A percentile compares a stretch with the other conserved stretches of the same genome.
Conservation (phyloP, 2,329 filamentous ascomycete genomes). For the Penicillium thymicola region DNA sequence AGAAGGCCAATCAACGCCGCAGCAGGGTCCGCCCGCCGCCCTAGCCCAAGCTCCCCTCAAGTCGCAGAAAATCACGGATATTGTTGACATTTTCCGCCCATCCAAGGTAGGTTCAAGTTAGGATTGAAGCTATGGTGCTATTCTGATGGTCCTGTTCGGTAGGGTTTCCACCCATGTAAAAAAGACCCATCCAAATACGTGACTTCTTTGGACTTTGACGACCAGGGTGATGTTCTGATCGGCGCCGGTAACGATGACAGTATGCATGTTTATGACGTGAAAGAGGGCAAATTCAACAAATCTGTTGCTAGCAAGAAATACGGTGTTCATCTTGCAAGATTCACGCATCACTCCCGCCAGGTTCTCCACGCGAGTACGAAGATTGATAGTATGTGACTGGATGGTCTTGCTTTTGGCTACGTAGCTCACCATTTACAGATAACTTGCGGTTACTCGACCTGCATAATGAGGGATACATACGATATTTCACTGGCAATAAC, state of each 20-base stretch:
- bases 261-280: constrained; percentile 91
- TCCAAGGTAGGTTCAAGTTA: constrained; percentile 60
- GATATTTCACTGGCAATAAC: constrained; percentile 92
- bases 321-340: constrained; percentile 87
- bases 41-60: constrained; percentile 26
- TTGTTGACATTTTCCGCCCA: constrained; percentile 74
- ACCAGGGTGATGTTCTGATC: constrained; percentile 88
- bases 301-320: constrained; percentile 94
- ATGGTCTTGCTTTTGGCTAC: not conserved
- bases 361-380: constrained; percentile 97
- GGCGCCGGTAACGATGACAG: constrained; percentile 91
- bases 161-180: constrained; percentile 37
- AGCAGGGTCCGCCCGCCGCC: constrained; percentile 22
- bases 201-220: constrained; percentile 93
- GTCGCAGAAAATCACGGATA: constrained; percentile 69
- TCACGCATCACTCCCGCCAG: constrained; percentile 86
- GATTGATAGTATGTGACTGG: constrained; percentile 64
- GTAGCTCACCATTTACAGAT: constrained; percentile 43
- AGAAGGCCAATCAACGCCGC: constrained; percentile 26
- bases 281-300: constrained; percentile 85
- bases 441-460: constrained; percentile 78
- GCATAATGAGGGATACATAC: constrained; percentile 93
- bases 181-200: constrained; percentile 56
- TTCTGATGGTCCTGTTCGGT: constrained; percentile 9
- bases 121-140: not conserved